Evolutionary conservation across 2,329 filamentous ascomycete genomes (phyloP), one percentile per base, ranked within the genome.

Genomic region (Colletotrichum camelliae): DNA sequence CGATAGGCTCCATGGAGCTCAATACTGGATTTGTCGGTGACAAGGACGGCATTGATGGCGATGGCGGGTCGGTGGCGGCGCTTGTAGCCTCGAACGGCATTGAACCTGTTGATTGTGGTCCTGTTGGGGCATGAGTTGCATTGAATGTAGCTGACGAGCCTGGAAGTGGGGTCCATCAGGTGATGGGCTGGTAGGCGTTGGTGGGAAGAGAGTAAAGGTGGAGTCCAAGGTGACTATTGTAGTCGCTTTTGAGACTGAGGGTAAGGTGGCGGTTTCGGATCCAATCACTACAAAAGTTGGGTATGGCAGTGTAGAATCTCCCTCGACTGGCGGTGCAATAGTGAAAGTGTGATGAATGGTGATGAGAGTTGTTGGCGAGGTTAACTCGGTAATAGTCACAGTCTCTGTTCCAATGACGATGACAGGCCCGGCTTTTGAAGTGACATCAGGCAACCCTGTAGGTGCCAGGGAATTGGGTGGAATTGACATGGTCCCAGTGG

Each of bases 61-160:
- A 48, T 4, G 5, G 1, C 5, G 43, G 5, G 10, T 21, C 21
- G 18, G 1, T 21, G 5, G n/a, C 10, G 18, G 10, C 2, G 10
- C 5, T 1, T 7, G 43, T 48, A n/a, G n/a, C 21, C 1, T 2
- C 3, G 10, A 18, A 2, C 0, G 43, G 18, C 43, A 0, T 48
- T 21, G n/a, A 48, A 0, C 0, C 5, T 1, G 43, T 21, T 7
- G n/a, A 21, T 48, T 48, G 18, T 1, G 43, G 43, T 21, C 0
- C 43, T 2, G 43, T 48, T 0, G 43, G 0, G 21, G 43, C n/a
- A 48, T 0, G 43, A 3, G 43, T 48, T 48, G 39, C 0, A 48
- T n/a, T 0, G 39, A 0, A 48, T 7, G 18, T 21, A 21, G 0
- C 0, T 48, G 43, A 18, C 43, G n/a, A 48, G 0, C 0, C 1